These are phyloP conservation scores for Phoma sp. DNA, from an alignment of 2,329 filamentous ascomycete genomes.

Conservation along the genomic window DNA sequence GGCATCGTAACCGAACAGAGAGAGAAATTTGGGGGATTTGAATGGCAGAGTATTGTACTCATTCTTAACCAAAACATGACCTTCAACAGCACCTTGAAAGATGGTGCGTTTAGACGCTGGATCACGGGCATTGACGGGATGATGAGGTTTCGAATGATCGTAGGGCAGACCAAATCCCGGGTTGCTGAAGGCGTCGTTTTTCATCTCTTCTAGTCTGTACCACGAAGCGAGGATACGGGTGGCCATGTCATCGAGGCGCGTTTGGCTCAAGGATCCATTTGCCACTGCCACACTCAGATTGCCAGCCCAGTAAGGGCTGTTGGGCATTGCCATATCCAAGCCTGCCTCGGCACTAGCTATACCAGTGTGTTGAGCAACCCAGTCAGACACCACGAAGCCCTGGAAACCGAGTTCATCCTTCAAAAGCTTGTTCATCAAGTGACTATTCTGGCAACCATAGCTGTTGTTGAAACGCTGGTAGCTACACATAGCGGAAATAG, in stretches of 20 bases:
- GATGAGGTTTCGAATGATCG: too few relatives aligned
- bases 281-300: conserved; percentile 55
- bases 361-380: conserved; percentile 19
- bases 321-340: not conserved
- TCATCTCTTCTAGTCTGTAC: not conserved
- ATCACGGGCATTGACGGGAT: too few relatives aligned
- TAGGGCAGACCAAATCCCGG: too few relatives aligned
- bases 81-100: too few relatives aligned
- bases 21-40: too few relatives aligned
- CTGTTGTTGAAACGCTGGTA: not conserved
- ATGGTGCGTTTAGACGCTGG: too few relatives aligned
- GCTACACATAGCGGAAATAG: not conserved
- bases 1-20: too few relatives aligned
- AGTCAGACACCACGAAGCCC: conserved; percentile 54
- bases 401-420: conserved; percentile 60
- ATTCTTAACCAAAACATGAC: too few relatives aligned
- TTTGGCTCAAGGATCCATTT: conserved; percentile 48
- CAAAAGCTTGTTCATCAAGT: conserved; percentile 50
- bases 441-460: not conserved
- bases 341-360: not conserved
- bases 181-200: too few relatives aligned
- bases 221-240: not conserved
- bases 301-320: not conserved
- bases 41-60: too few relatives aligned
- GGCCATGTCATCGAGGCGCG: conserved; percentile 50